Evolutionary conservation across 768 basidiomycete species (phyloP).

Genomic region (Daedalea quercina): DNA sequence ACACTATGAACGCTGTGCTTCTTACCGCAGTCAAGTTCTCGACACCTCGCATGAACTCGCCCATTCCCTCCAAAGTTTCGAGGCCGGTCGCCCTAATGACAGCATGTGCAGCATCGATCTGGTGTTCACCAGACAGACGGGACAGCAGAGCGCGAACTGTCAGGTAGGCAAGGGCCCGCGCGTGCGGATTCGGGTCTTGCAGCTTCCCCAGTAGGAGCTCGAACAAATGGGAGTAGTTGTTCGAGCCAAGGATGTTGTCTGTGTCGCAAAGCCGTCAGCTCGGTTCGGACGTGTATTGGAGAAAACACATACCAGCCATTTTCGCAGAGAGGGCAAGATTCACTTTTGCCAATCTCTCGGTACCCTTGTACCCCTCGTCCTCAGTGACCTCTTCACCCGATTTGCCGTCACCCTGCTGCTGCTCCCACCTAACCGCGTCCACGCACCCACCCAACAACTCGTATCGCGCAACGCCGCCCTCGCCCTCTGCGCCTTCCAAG

Average conservation of each 20-base stretch:
- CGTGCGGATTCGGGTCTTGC: constrained; percentile 40
- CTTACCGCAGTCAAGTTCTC: constrained; percentile 25
- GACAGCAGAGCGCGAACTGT: constrained; percentile 55
- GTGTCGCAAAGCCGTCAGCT: background rate
- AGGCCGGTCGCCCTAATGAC: constrained; percentile 42
- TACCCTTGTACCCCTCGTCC: constrained; percentile 19
- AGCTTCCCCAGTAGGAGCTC: constrained; percentile 46
- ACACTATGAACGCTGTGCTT: background rate
- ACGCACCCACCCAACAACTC: constrained; percentile 55
- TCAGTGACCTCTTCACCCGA: constrained; percentile 25
- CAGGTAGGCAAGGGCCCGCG: constrained; percentile 53
- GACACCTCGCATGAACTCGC: constrained; percentile 25
- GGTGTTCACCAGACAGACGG: constrained; percentile 49
- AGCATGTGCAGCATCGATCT: constrained; percentile 45
- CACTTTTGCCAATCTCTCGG: constrained; percentile 39
- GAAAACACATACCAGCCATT: constrained; percentile 52
- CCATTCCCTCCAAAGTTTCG: constrained; percentile 38
- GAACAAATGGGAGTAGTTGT: constrained; percentile 35
- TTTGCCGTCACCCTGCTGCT: constrained; percentile 14
- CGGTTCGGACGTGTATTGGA: background rate
- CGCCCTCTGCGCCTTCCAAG: constrained; percentile 34
- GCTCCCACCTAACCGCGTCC: constrained; percentile 32
- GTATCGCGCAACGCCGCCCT: constrained; percentile 8
- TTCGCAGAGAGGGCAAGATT: constrained; percentile 52
- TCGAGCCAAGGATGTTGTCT: constrained; percentile 50